phyloP scores from a whole-genome alignment of 1,139 yeast species.

The Debaryomycetaceae sp. region DNA sequence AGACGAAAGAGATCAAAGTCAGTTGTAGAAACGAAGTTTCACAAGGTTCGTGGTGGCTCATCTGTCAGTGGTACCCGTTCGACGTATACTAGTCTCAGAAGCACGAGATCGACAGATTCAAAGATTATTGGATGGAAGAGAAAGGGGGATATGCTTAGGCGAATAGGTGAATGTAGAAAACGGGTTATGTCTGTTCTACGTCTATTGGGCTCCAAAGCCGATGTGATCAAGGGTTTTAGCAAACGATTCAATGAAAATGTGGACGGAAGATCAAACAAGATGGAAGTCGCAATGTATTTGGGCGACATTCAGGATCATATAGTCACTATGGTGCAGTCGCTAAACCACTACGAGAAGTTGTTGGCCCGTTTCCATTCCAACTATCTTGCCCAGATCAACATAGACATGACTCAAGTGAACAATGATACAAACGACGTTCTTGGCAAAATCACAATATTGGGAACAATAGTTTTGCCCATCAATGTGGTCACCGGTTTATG shows the following conservation, averaged over 20 bases:
- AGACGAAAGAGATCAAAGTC: conserved; percentile 39
- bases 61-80: conserved; percentile 12
- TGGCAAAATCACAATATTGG: conserved; percentile 88
- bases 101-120: conserved; percentile 40
- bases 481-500: conserved; percentile 93
- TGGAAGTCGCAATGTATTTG: conserved; percentile 70
- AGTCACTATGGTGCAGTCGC: conserved; percentile 91
- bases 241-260: conserved; percentile 82
- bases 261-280: conserved; percentile 49
- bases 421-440: conserved; percentile 95
- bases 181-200: conserved; percentile 88
- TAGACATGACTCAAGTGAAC: conserved; percentile 96
- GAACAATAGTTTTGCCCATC: conserved; percentile 92
- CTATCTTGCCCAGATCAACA: conserved; percentile 92
- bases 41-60: conserved; percentile 3
- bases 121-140: conserved; percentile 76
- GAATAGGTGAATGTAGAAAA: conserved; percentile 94
- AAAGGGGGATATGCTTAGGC: conserved; percentile 89
- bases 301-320: conserved; percentile 91
- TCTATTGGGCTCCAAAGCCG: conserved; percentile 87
- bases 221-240: conserved; percentile 91
- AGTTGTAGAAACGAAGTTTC: conserved; percentile 30
- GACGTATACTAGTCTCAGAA: conserved; percentile 16
- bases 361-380: conserved; percentile 92
- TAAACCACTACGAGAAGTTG: conserved; percentile 90